Evolutionary conservation across 1,284 basidiomycete genomes (phyloP), one percentile per base, ranked within the genome.

Genomic region (Cryptococcus sp.): DNA sequence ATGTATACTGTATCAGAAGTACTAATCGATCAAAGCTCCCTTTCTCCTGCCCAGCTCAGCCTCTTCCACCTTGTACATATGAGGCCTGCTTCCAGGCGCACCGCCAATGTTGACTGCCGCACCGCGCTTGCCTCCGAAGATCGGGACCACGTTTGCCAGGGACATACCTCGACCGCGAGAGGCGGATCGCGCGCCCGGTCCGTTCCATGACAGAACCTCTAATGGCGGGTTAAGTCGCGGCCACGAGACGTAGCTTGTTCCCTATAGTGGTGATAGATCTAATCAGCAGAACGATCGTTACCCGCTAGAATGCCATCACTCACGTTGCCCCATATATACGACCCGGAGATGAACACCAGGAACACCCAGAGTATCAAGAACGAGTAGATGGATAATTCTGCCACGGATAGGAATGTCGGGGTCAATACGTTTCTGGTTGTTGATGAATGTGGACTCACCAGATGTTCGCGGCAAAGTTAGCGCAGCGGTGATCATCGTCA

Each of bases 191-290:
- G 84, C 93, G 37, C 93, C 93, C 53, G 90, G 90, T 44, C 93
- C 93, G 51, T 83, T 83, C 79, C 94, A 98, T 73, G 87, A 86
- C 54, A 97, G 88, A 55, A 89, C 83, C 61, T 93, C 90, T 55
- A 87, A 87, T 13, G 89, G 87, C 3, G 92, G 88, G 64, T 89
- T 85, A 55, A 99, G 84, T 22, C 89, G 86, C n/a, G 95, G 96
- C 89, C 92, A 95, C 22, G 90, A 86, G 61, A 99, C 93, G 74
- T 94, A 97, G 64, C 67, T 74, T n/a, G 68, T 75, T 46, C 78
- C 77, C 78, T 79, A 58, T 2, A 10, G 39, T 22, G 1, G 15
- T 13, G 13, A 2, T 10, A 34, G 20, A 10, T n/a, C n/a, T 7
- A 44, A 22, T 44, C 41, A 44, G 41, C 41, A 34, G 41, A 44